Conservation (phyloP, 768 basidiomycete species). For the Trametes cubensis region DNA sequence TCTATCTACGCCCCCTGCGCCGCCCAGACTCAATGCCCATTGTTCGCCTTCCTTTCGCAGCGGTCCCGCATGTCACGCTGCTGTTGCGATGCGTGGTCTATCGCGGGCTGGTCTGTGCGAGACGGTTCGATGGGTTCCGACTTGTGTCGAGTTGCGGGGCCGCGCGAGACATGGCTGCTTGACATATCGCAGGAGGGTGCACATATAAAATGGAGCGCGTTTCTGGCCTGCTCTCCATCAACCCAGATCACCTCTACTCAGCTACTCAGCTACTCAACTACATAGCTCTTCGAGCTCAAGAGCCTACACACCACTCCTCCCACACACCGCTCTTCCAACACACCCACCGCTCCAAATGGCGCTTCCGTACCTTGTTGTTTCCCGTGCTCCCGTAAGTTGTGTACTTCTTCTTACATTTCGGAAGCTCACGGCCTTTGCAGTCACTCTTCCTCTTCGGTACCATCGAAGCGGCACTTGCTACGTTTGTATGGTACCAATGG, state of each 20-base stretch:
- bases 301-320: slow-evolving; percentile 7
- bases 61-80: background rate
- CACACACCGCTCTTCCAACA: slow-evolving; percentile 4
- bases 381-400: slow-evolving; percentile 29
- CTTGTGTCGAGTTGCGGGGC: slow-evolving; percentile 13
- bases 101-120: slow-evolving; percentile 21
- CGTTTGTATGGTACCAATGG: slow-evolving; percentile 30
- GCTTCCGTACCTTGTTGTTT: slow-evolving; percentile 20
- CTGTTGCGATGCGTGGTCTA: slow-evolving; percentile 10
- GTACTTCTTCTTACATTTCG: too few species aligned
- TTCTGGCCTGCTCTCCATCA: slow-evolving; percentile 24
- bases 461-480: slow-evolving; percentile 28
- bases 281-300: slow-evolving; percentile 1
- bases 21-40: slow-evolving; percentile 12
- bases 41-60: slow-evolving; percentile 7
- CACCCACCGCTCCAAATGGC: slow-evolving; percentile 12
- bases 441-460: slow-evolving; percentile 31
- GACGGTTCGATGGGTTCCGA: slow-evolving; percentile 27
- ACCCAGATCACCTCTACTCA: slow-evolving; percentile 22
- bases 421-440: slow-evolving; percentile 18
- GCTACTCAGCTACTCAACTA: slow-evolving; percentile 5
- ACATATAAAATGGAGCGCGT: slow-evolving; percentile 19
- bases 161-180: background rate
- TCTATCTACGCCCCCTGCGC: slow-evolving; percentile 11
- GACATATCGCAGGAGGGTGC: background rate